Conservation (phyloP, 2,329 filamentous ascomycete genomes). For the Fusarium chlamydosporum region DNA sequence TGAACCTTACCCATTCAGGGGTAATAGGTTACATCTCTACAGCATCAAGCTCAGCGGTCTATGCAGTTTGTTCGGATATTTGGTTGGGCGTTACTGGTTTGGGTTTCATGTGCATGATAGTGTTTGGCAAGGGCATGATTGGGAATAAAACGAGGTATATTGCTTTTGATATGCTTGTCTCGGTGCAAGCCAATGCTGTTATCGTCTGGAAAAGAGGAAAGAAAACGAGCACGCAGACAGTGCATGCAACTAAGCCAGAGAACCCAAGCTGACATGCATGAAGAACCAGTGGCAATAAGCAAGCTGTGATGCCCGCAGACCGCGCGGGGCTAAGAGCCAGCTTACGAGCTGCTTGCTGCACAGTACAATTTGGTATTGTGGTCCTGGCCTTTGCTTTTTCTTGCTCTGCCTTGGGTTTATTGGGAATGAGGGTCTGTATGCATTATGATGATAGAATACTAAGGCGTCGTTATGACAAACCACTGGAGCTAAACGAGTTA, state of each 20-base stretch:
- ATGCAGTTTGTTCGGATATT: slow-evolving; percentile 23
- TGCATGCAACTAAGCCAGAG: slow-evolving; percentile 17
- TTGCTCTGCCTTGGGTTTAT: slow-evolving; percentile 19
- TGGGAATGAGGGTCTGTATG: slow-evolving; percentile 21
- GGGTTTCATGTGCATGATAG: slow-evolving; percentile 40
- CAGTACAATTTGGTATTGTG: slow-evolving; percentile 32
- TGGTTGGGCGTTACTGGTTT: slow-evolving; percentile 32
- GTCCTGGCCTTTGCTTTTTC: slow-evolving; percentile 11
- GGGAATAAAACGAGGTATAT: background rate
- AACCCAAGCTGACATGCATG: slow-evolving; percentile 43
- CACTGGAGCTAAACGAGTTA: background rate
- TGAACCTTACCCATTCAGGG: slow-evolving; percentile 28
- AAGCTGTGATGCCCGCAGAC: slow-evolving; percentile 33
- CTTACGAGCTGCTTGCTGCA: slow-evolving; percentile 41
- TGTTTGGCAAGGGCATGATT: slow-evolving; percentile 20
- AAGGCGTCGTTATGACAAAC: slow-evolving; percentile 25
- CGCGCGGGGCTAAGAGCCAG: slow-evolving; percentile 42
- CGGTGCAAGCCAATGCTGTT: slow-evolving; percentile 2
- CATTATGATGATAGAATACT: slow-evolving; percentile 35
- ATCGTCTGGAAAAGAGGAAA: slow-evolving; percentile 19
- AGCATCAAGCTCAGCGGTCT: slow-evolving; percentile 11
- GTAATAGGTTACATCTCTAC: slow-evolving; percentile 19
- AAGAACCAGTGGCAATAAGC: slow-evolving; percentile 24
- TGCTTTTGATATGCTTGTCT: slow-evolving; percentile 8
- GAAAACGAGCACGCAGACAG: slow-evolving; percentile 4